phyloP scores from a whole-genome alignment of 768 basidiomycete species.

The Pisolithus marmoratus region DNA sequence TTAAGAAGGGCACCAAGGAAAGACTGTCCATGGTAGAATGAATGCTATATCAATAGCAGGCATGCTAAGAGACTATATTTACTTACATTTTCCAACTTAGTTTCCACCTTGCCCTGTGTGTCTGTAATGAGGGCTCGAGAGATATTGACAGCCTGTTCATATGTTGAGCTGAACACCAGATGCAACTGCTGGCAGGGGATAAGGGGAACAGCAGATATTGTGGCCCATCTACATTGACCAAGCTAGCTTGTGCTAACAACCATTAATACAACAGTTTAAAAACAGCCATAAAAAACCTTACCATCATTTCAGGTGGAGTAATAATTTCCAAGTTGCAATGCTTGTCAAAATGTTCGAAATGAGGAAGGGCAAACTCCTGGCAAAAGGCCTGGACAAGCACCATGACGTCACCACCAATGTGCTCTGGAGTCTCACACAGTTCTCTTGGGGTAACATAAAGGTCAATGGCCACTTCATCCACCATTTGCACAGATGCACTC shows the following conservation, averaged over 20 bases:
- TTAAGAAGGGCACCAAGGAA: neutral
- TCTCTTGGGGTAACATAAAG: slow-evolving; percentile 5
- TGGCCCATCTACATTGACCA: neutral
- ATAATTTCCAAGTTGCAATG: neutral
- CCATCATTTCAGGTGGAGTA: neutral
- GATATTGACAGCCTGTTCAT: slow-evolving; percentile 5
- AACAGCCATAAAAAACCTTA: neutral
- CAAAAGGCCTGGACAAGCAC: slow-evolving; percentile 8
- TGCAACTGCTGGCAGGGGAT: neutral
- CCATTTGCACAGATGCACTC: neutral
- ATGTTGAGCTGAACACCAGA: slow-evolving; percentile 5
- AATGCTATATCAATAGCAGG: neutral
- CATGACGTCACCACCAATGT: slow-evolving; percentile 1
- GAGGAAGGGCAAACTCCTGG: slow-evolving; percentile 7
- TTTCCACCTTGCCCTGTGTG: neutral
- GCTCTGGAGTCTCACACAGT: neutral
- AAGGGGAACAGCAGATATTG: neutral
- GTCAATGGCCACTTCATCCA: slow-evolving; percentile 2
- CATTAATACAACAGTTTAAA: neutral
- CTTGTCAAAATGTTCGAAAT: slow-evolving; percentile 2
- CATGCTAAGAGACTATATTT: neutral
- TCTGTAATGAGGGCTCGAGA: neutral
- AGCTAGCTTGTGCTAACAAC: neutral
- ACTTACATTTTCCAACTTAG: neutral
- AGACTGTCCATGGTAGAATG: neutral